These are phyloP conservation scores for Ziziphus jujuba DNA, from an alignment of 306 rosid species.

Conservation along the genomic window DNA sequence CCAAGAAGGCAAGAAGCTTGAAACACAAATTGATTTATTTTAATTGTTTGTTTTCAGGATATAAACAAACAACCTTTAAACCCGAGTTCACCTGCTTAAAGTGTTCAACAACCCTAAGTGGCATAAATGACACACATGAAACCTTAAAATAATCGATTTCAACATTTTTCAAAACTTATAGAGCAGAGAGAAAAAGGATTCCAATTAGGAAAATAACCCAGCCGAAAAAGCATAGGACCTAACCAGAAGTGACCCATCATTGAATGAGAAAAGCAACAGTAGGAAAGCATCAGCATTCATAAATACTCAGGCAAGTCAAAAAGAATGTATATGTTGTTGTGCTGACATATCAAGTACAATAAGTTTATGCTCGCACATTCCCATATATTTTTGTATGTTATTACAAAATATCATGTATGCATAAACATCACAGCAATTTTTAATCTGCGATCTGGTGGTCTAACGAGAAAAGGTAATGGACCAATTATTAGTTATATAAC, in stretches of 20 bases:
- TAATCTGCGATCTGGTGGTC: background rate
- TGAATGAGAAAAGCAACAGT: background rate
- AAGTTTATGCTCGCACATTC: background rate
- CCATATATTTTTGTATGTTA: background rate
- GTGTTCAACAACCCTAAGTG: background rate
- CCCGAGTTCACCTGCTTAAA: background rate
- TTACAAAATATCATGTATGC: background rate
- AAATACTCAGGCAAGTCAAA: background rate
- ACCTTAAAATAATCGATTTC: background rate
- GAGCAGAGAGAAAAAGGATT: background rate
- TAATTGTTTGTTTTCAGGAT: too few species aligned
- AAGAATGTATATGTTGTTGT: background rate
- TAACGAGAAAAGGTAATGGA: background rate
- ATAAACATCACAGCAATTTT: background rate
- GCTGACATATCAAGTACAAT: background rate
- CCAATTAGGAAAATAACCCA: background rate
- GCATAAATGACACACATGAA: background rate
- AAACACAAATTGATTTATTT: too few species aligned
- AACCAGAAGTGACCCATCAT: background rate
- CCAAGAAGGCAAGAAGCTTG: too few species aligned
- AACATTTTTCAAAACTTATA: background rate
- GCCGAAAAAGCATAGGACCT: background rate
- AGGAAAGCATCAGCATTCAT: background rate
- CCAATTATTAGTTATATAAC: background rate
- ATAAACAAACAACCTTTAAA: too few species aligned